A percentile compares a stretch with the other conserved stretches of the same genome.
These are phyloP conservation scores for Serendipita sp. DNA, from an alignment of 768 basidiomycete genomes.

Conservation along the genomic window DNA sequence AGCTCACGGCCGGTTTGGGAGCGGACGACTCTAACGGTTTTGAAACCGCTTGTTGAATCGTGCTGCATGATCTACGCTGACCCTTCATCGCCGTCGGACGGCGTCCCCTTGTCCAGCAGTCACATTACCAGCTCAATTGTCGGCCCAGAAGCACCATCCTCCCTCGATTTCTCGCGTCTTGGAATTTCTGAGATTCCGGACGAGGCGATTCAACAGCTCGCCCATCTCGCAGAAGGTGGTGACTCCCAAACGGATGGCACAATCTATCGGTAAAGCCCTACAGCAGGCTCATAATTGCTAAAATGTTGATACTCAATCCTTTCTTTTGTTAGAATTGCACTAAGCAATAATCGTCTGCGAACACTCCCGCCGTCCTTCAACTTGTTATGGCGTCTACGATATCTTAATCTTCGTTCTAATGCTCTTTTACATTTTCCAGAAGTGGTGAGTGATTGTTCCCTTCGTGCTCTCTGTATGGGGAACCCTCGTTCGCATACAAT, in stretches of 20 bases:
- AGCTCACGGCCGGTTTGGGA: background rate
- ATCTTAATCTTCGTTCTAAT: conserved; percentile 80
- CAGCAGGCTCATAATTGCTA: background rate
- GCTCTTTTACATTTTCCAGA: conserved; percentile 67
- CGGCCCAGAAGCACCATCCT: conserved; percentile 57
- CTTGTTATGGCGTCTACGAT: conserved; percentile 56
- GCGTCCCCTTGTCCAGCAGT: conserved; percentile 26
- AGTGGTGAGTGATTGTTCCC: conserved; percentile 36
- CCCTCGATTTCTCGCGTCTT: conserved; percentile 71
- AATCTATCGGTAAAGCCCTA: conserved; percentile 42
- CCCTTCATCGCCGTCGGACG: background rate
- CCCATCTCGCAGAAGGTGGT: conserved; percentile 36
- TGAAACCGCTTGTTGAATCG: background rate
- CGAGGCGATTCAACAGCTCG: conserved; percentile 63
- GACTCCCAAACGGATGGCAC: conserved; percentile 31
- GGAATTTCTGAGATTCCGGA: conserved; percentile 60
- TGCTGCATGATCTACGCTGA: conserved; percentile 1
- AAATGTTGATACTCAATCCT: background rate
- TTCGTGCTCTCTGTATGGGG: background rate
- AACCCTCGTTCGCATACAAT: background rate
- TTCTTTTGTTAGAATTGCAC: conserved; percentile 45
- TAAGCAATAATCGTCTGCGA: conserved; percentile 71
- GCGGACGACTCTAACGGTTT: background rate
- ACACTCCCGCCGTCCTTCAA: conserved; percentile 63
- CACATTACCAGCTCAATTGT: conserved; percentile 50